phyloP scores from a whole-genome alignment of 1,284 basidiomycete genomes.

The Acaromyces ingoldii region DNA sequence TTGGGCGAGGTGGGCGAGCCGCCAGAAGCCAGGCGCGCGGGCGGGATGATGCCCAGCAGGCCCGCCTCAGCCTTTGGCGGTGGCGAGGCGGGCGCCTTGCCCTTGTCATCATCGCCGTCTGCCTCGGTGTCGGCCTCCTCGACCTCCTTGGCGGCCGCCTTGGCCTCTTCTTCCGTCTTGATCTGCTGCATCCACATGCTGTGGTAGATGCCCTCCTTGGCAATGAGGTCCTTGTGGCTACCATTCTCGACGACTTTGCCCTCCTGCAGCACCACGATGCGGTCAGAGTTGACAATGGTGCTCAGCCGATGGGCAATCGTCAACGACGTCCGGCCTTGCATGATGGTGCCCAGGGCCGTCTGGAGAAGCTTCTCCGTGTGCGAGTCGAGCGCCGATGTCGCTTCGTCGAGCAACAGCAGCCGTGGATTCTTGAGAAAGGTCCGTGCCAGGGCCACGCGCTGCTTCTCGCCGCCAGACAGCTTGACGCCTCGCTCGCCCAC shows the following conservation, averaged over 20 bases:
- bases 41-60: not conserved
- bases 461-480: conserved; percentile 65
- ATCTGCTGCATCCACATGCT: conserved; percentile 49
- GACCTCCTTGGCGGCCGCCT: not conserved
- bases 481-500: conserved; percentile 77
- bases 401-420: conserved; percentile 75
- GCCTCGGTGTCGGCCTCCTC: not conserved
- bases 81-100: not conserved
- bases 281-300: conserved; percentile 49
- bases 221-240: conserved; percentile 44
- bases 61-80: not conserved
- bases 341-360: conserved; percentile 39
- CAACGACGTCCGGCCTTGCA: conserved; percentile 46
- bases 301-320: conserved; percentile 50
- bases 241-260: conserved; percentile 37
- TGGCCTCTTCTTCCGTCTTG: conserved; percentile 42
- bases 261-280: conserved; percentile 30
- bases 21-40: not conserved
- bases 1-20: too few relatives aligned
- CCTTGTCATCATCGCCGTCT: not conserved
- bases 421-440: conserved; percentile 81
- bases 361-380: conserved; percentile 46
- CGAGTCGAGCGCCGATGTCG: conserved; percentile 58
- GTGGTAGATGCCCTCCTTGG: conserved; percentile 30
- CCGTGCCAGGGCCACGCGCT: conserved; percentile 77